These are phyloP conservation scores for Moniliophthora roreri DNA, from an alignment of 1,284 basidiomycete genomes.

Conservation along the genomic window DNA sequence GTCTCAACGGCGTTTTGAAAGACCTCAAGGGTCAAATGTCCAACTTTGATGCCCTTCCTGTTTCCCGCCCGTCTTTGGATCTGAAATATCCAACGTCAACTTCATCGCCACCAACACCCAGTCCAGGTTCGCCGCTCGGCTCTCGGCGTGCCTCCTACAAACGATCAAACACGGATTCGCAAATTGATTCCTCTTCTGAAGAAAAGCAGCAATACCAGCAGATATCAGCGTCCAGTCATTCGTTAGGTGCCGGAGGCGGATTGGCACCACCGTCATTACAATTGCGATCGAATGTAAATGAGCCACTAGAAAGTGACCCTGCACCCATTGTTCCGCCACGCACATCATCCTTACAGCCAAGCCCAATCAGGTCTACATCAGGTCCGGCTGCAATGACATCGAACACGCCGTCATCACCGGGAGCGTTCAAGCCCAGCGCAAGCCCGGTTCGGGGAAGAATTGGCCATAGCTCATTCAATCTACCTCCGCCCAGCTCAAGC, in stretches of 20 bases:
- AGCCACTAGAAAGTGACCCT: conserved; percentile 24
- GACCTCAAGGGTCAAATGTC: conserved; percentile 71
- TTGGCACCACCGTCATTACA: conserved; percentile 31
- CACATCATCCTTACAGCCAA: conserved; percentile 51
- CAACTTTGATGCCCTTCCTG: conserved; percentile 51
- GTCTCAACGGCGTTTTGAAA: conserved; percentile 61
- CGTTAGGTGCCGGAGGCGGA: not conserved
- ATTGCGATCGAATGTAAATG: conserved; percentile 25
- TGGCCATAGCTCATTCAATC: conserved; percentile 33
- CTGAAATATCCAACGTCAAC: conserved; percentile 64
- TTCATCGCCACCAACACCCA: conserved; percentile 15
- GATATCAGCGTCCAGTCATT: not conserved
- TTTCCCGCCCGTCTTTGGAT: conserved; percentile 50
- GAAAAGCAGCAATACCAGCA: not conserved
- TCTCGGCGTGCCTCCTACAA: conserved; percentile 36
- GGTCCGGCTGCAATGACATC: conserved; percentile 30
- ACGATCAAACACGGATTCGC: conserved; percentile 20
- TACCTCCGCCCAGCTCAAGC: conserved; percentile 24
- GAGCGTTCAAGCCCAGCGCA: conserved; percentile 34
- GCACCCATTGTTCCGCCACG: conserved; percentile 55
- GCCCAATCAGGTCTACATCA: conserved; percentile 40
- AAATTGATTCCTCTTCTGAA: no score
- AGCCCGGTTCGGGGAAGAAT: conserved; percentile 40
- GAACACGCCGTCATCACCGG: conserved; percentile 19
- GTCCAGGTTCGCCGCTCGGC: conserved; percentile 29